Base-by-base conservation (phyloP, 1,139 yeast genomes). In the Candida gigantensis region DNA sequence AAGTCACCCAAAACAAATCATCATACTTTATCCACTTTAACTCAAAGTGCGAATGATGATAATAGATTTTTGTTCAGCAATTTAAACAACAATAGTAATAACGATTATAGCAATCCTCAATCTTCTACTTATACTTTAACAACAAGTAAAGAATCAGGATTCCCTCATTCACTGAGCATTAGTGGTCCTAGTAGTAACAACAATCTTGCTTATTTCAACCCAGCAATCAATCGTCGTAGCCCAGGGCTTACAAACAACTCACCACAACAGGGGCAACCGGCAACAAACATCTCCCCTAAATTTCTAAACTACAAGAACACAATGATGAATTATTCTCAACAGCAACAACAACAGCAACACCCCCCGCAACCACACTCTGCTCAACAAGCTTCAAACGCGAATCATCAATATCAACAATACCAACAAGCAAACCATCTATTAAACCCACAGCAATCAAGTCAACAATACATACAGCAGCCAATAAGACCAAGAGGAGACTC, bases 401-500 rank as follows among this genome's bases (percentile, higher is more conserved):
- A 30, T 18, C 40, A 32, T 17, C 28, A 30, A 19, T 24, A 37
- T 10, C 39, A 29, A 12, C 39, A 31, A 12, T 35, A 26, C 30
- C 39, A 25, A 18, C 44, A 36, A 10, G 39, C 32, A 10, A 45
- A 27, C 7, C 39, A 28, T 11, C 42, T 29, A 24, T 40, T 34
- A 17, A 43, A 30, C 18, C 40, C 30, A 21, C 42, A 40, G 16
- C 32, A 29, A 24, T 21, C 23, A 6, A 37, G 30, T 9, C 49
- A 40, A 29, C 47, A 42, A 33, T 36, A 29, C 16, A 35, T 30
- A 24, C 42, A 36, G 15, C 45, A 34, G 27, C 42, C 38, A 5
- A 32, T 43, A 20, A 40, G 65, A 36, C 57, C 62, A 13, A 44
- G 65, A 25, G 62, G 63, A 8, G 65, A 61, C 38, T 57, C 64